A percentile compares a stretch with the other conserved stretches of the same genome.
These are phyloP conservation scores for Fraxinus sp. DNA, from an alignment of 305 asterid genomes.

Conservation along the genomic window DNA sequence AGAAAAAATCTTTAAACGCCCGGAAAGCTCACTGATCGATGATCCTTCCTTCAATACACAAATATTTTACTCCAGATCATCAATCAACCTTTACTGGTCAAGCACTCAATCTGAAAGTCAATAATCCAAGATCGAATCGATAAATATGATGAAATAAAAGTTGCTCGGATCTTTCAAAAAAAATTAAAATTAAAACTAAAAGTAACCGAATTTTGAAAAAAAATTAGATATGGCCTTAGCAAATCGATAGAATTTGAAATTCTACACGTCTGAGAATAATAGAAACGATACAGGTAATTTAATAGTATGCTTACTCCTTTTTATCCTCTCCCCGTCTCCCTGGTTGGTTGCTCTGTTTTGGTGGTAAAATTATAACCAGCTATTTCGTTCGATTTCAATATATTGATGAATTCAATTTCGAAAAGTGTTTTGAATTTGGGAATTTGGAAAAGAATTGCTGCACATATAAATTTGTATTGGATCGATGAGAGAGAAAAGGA, in stretches of 20 bases:
- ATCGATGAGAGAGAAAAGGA: conserved; percentile 16
- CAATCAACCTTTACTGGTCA: conserved; percentile 26
- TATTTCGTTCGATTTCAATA: not conserved
- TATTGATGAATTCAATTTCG: conserved; percentile 18
- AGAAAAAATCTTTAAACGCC: not conserved
- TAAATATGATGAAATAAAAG: not conserved
- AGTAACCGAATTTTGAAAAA: not conserved
- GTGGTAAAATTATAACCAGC: not conserved
- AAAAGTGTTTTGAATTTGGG: conserved; percentile 21
- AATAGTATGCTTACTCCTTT: conserved; percentile 25
- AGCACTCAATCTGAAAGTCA: conserved; percentile 31
- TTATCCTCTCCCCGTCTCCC: not conserved
- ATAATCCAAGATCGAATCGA: conserved; percentile 22
- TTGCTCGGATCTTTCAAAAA: conserved; percentile 5
- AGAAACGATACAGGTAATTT: not conserved
- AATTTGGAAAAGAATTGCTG: conserved; percentile 14
- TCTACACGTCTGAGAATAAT: conserved; percentile 1
- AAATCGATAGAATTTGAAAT: not conserved
- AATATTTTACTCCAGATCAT: conserved; percentile 36
- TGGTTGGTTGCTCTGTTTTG: conserved; percentile 20
- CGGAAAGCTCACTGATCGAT: conserved; percentile 26
- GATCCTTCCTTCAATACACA: conserved; percentile 21
- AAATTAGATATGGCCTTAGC: not conserved
- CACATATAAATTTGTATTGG: conserved; percentile 15
- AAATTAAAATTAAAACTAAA: conserved; percentile 12